Percentiles rank a stretch among this genome's conserved stretches.
These are phyloP conservation scores for Handroanthus guayacan DNA, from an alignment of 257 asterid genomes.

Conservation along the genomic window DNA sequence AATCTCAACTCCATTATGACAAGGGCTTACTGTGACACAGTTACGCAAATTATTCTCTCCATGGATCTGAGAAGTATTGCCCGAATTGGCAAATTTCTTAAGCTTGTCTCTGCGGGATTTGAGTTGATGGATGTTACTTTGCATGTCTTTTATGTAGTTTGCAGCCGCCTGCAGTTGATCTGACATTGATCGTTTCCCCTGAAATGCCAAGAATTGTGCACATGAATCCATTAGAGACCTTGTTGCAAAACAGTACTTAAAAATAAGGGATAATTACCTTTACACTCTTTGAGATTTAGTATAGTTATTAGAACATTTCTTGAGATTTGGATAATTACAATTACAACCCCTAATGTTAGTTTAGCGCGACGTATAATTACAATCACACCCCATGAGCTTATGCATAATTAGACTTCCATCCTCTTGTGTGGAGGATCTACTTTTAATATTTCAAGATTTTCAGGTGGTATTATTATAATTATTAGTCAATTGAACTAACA, in stretches of 20 bases:
- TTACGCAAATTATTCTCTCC: not conserved
- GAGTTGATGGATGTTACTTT: conserved; percentile 34
- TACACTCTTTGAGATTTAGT: too few species aligned
- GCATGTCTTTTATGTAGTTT: conserved; percentile 42
- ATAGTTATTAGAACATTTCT: too few species aligned
- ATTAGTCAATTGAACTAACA: too few species aligned
- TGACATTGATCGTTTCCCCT: conserved; percentile 45
- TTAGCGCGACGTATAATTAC: too few species aligned
- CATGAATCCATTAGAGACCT: not conserved
- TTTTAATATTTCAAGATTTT: too few species aligned
- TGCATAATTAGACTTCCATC: too few species aligned
- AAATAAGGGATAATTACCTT: too few species aligned
- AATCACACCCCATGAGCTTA: too few species aligned
- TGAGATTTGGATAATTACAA: too few species aligned
- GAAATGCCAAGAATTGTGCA: not conserved
- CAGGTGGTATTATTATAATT: too few species aligned
- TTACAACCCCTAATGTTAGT: too few species aligned
- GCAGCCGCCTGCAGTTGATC: conserved; percentile 45
- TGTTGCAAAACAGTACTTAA: not conserved
- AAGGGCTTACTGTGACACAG: conserved; percentile 20
- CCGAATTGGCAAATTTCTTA: not conserved
- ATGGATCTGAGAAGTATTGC: not conserved
- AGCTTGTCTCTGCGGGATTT: conserved; percentile 27
- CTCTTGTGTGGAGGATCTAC: too few species aligned
- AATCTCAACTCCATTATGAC: conserved; percentile 40